Percentiles rank a stretch among this genome's conserved stretches.
Evolutionary conservation across 495 filamentous ascomycete genomes (phyloP).

Genomic region (Podospora didyma): DNA sequence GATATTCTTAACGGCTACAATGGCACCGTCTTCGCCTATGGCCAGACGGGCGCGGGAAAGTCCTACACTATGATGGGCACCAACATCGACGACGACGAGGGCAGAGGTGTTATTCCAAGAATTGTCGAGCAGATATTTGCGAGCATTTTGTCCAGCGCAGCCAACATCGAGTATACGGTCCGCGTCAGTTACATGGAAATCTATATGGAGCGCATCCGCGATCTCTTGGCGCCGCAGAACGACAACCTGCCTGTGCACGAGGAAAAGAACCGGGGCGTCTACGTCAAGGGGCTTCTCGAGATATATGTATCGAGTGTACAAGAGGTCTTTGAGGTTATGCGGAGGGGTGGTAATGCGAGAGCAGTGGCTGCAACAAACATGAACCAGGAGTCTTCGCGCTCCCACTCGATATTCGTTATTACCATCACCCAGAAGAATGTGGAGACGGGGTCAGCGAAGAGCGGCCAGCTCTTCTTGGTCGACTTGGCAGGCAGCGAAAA

Average conservation of each 20-base stretch:
- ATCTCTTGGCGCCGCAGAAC: conserved; percentile 85
- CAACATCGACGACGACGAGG: conserved; percentile 86
- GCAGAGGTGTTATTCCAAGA: conserved; percentile 90
- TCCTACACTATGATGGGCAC: conserved; percentile 84
- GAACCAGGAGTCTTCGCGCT: conserved; percentile 98
- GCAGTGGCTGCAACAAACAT: conserved; percentile 99
- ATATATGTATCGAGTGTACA: conserved; percentile 94
- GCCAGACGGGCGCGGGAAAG: conserved; percentile 97
- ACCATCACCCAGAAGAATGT: conserved; percentile 97
- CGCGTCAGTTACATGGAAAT: conserved; percentile 99
- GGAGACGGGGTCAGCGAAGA: conserved; percentile 94
- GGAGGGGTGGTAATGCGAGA: conserved; percentile 80
- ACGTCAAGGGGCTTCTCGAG: conserved; percentile 92
- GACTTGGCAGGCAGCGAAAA: conserved; percentile 98
- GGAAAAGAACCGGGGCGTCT: conserved; percentile 92
- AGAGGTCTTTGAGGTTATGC: conserved; percentile 97
- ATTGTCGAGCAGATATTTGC: conserved; percentile 98
- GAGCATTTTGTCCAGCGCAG: conserved; percentile 84
- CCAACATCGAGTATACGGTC: conserved; percentile 96
- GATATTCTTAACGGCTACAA: conserved; percentile 99
- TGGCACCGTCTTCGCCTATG: conserved; percentile 97
- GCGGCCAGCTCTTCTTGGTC: conserved; percentile 92
- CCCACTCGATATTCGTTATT: conserved; percentile 97
- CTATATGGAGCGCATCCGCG: conserved; percentile 97
- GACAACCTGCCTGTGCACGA: conserved; percentile 97